Evolutionary conservation across 257 asterid genomes (phyloP), one percentile per base, ranked within the genome.

Genomic region (Fraxinus americana): DNA sequence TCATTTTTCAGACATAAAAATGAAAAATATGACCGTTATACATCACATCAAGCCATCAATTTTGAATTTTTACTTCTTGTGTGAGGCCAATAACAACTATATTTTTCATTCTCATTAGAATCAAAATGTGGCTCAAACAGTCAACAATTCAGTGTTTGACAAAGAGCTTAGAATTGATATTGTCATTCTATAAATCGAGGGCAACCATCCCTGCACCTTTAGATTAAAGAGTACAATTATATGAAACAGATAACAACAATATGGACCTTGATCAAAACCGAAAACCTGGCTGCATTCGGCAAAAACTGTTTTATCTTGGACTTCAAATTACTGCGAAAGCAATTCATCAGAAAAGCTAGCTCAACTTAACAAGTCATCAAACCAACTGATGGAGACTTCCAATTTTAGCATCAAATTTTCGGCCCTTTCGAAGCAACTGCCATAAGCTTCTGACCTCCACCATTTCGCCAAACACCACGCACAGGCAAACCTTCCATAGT

Each of bases 371-470:
- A 43, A 43, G n/a, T 30, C 78, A 25, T 32, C 66, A 63, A 77
- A 57, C 16, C n/a, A 54, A 59, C 29, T 1, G 10, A 59, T 8
- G 29, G 27, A 59, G 29, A 21, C 30, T 21, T 43, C 67, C 11
- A 19, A 59, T 21, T n/a, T 39, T 72, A 68, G 75, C 77, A 67
- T 84, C 85, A 80, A 38, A 83, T 88, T 81, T 77, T 91, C n/a
- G 87, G 79, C 70, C 81, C 88, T 82, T 80, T 83, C 50, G 89
- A 79, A 82, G 84, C 79, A 70, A 35, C 71, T 23, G 90, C 63
- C 52, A 93, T 79, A 65, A 96, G 93, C 89, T 85, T 93, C 83
- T 92, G 97, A 69, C 96, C 98, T 23, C 99, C 98, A 43, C 94
- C 92, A 61, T 85, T 90, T 79, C 87, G 88, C 99, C 99, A 93